Percentiles rank a stretch among this genome's conserved stretches.
phyloP scores from a whole-genome alignment of 768 basidiomycete species.

The Trametes meyenii region DNA sequence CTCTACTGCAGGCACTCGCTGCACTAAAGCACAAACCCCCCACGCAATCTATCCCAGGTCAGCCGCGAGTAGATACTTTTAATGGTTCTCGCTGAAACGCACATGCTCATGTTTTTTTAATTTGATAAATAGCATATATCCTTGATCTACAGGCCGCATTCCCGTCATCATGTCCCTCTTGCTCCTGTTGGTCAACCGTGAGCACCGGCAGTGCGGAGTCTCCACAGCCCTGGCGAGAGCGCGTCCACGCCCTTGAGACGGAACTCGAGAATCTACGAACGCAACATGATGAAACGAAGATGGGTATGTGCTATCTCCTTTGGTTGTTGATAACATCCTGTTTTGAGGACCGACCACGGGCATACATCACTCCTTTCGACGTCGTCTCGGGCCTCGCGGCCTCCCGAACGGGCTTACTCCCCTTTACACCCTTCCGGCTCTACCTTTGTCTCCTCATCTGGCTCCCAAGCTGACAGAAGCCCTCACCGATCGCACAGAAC shows the following conservation, averaged over 20 bases:
- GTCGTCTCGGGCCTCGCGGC: too few species aligned
- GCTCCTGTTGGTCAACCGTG: background rate
- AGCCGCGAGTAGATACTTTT: conserved; percentile 9
- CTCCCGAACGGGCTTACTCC: too few species aligned
- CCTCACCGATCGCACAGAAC: conserved; percentile 3
- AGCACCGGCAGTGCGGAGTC: background rate
- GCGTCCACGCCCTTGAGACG: conserved; percentile 46
- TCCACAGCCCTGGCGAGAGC: conserved; percentile 41
- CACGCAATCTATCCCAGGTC: conserved; percentile 45
- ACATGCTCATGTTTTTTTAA: too few species aligned
- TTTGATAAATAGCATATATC: conserved; percentile 42
- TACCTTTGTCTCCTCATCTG: background rate
- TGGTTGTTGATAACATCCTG: background rate
- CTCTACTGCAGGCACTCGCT: conserved; percentile 44
- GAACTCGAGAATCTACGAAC: conserved; percentile 41
- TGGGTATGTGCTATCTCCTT: conserved; percentile 37
- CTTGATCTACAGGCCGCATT: conserved; percentile 45
- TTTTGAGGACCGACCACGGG: background rate
- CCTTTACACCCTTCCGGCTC: background rate
- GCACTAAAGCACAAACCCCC: conserved; percentile 49
- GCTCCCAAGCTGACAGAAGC: background rate
- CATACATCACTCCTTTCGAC: background rate
- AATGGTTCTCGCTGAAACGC: background rate
- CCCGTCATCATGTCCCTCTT: conserved; percentile 17
- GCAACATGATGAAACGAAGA: conserved; percentile 45